Percentiles rank a stretch among this genome's conserved stretches.
phyloP scores from a whole-genome alignment of 805 yeast genomes.

The Blastobotrys attinorum region DNA sequence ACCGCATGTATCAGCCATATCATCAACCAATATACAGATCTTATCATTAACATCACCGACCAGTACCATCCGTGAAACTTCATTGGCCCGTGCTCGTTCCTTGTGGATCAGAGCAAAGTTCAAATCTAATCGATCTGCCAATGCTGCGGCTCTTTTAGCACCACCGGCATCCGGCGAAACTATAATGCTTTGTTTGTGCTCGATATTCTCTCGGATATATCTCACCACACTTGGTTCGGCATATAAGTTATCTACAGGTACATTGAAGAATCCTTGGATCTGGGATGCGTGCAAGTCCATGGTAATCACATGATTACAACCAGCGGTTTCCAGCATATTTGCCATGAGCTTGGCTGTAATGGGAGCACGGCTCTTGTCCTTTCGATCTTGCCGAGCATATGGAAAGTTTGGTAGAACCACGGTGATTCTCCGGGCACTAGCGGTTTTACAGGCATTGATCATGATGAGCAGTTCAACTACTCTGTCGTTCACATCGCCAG shows the following conservation, averaged over 20 bases:
- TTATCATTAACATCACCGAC: conserved; percentile 91
- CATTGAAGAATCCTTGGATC: conserved; percentile 93
- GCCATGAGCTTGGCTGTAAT: conserved; percentile 95
- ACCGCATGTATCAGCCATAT: conserved; percentile 99
- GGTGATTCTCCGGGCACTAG: conserved; percentile 90
- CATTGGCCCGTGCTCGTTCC: conserved; percentile 94
- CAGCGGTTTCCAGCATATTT: conserved; percentile 86
- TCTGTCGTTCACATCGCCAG: conserved; percentile 78
- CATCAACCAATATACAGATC: conserved; percentile 85
- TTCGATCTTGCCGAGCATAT: conserved; percentile 95
- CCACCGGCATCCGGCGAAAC: conserved; percentile 99
- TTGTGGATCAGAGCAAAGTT: conserved; percentile 96
- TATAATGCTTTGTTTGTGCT: conserved; percentile 55
- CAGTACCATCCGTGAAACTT: conserved; percentile 91
- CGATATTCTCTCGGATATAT: conserved; percentile 64
- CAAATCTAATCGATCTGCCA: conserved; percentile 90
- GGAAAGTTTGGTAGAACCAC: conserved; percentile 96
- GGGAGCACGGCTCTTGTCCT: conserved; percentile 94
- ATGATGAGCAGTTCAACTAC: conserved; percentile 82
- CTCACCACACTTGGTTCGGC: conserved; percentile 90
- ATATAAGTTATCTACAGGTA: conserved; percentile 92
- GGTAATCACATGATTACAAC: conserved; percentile 93
- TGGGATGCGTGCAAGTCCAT: conserved; percentile 98
- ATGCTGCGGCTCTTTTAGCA: conserved; percentile 92
- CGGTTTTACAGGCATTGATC: conserved; percentile 91